Base-by-base conservation (phyloP, 352 stramenopile species). In the Globisporangium mamillatum region DNA sequence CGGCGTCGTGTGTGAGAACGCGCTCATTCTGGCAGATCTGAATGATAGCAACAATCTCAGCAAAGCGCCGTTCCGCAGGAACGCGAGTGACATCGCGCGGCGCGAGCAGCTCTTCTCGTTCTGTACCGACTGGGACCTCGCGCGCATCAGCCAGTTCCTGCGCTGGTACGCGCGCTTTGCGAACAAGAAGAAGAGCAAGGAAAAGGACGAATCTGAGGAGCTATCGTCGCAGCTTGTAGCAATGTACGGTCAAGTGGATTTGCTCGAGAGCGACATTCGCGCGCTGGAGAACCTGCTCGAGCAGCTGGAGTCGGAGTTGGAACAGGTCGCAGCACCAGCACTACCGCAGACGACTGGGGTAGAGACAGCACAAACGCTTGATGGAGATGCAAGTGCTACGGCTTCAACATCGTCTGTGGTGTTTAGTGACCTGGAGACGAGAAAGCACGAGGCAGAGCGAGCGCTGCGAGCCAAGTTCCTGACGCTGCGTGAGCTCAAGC, bases 41-140 rank as follows among this genome's bases (percentile, higher is more conserved):
- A 6, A 1, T 20, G 63, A 32, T n/a, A 41, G 22, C 44, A 22
- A 1, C 32, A 75, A 58, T 52, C 63, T 4, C 46, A 46, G 7
- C 25, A 32, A 10, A 18, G 8, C 16, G 0, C 3, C 38, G 24
- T 70, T 81, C 20, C 72, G 79, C 14, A 76, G 79, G 25, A 79
- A 58, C 1, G 80, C 74, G 1, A 46, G 16, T 6, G 80, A 90
- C 41, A 60, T 90, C 22, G 82, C 79, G 24, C 69, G 75, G 10
- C 79, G 82, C 34, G 70, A 75, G 41, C 71, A 84, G 57, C 61
- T 89, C 29, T 89, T 93, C 44, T 66, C 24, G 7, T 91, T 91
- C 67, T 91, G 82, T 25, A 67, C 64, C 34, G 73, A 89, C 63
- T 92, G 84, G 84, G 76, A 90, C 63, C 66, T 91, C 1, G 60